Percentiles rank a stretch among this genome's conserved stretches.
Conservation (phyloP, 495 filamentous ascomycete genomes). For the Clohesyomyces aquaticus region DNA sequence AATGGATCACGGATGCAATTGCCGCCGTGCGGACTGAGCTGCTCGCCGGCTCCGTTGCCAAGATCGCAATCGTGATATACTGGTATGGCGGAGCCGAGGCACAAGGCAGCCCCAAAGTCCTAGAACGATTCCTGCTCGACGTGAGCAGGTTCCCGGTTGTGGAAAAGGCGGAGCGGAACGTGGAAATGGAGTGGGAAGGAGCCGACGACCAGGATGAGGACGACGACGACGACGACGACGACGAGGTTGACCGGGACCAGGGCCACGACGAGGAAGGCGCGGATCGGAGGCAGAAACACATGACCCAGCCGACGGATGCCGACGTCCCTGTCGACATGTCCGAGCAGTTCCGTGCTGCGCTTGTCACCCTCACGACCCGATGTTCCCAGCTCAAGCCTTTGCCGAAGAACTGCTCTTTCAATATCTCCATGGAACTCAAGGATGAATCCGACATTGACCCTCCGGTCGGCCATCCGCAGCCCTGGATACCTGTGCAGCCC, state of each 20-base stretch:
- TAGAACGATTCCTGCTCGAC: conserved; percentile 90
- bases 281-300: not conserved
- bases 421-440: conserved; percentile 80
- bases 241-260: conserved; percentile 40
- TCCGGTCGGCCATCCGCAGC: conserved; percentile 75
- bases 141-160: conserved; percentile 73
- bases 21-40: conserved; percentile 76
- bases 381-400: conserved; percentile 66
- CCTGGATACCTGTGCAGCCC: conserved; percentile 66
- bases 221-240: conserved; percentile 16
- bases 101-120: conserved; percentile 23
- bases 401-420: conserved; percentile 80
- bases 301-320: conserved; percentile 43
- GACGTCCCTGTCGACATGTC: conserved; percentile 58
- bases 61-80: conserved; percentile 78
- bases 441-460: conserved; percentile 65
- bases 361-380: conserved; percentile 56
- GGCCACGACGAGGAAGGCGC: conserved; percentile 17
- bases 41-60: conserved; percentile 67
- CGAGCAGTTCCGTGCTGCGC: conserved; percentile 68
- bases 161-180: conserved; percentile 47
- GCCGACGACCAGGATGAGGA: conserved; percentile 47
- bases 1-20: conserved; percentile 86
- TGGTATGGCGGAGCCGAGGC: conserved; percentile 48
- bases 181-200: conserved; percentile 55